These are phyloP conservation scores for Hypholoma fasciculare DNA, from an alignment of 768 basidiomycete species.

Conservation along the genomic window DNA sequence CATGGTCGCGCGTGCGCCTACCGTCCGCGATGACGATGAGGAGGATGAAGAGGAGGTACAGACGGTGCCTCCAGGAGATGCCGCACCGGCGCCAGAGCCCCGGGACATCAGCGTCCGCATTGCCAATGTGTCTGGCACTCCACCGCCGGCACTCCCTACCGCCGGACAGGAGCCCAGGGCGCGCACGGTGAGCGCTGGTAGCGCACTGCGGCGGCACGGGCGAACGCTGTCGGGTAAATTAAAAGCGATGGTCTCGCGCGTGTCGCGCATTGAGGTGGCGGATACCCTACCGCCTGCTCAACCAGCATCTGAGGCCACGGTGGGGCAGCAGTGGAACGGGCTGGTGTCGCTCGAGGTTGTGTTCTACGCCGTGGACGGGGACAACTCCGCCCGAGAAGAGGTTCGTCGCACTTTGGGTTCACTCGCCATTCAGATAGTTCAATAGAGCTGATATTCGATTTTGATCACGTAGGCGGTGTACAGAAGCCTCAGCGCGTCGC, in stretches of 20 bases:
- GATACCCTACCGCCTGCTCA: neutral
- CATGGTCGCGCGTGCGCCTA: neutral
- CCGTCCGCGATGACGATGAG: neutral
- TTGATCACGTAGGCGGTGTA: neutral
- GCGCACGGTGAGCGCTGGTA: too few species aligned
- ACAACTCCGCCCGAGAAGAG: neutral
- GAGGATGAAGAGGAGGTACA: neutral
- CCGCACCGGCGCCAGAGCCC: neutral
- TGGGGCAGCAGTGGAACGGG: constrained; percentile 3
- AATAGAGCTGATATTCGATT: neutral
- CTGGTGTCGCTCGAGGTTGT: constrained; percentile 17
- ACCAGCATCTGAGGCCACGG: neutral
- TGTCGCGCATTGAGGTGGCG: too few species aligned
- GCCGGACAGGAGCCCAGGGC: too few species aligned
- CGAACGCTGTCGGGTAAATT: too few species aligned
- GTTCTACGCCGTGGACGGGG: neutral
- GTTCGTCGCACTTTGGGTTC: neutral
- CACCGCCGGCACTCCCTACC: too few species aligned
- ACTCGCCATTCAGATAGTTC: too few species aligned
- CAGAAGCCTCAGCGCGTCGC: neutral
- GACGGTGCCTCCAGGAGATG: neutral
- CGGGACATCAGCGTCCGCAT: too few species aligned
- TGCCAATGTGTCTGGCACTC: too few species aligned
- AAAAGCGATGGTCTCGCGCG: too few species aligned
- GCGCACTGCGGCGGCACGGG: too few species aligned